Base-by-base conservation (phyloP, 164 flowering plant genomes). In the Stephania japonica region DNA sequence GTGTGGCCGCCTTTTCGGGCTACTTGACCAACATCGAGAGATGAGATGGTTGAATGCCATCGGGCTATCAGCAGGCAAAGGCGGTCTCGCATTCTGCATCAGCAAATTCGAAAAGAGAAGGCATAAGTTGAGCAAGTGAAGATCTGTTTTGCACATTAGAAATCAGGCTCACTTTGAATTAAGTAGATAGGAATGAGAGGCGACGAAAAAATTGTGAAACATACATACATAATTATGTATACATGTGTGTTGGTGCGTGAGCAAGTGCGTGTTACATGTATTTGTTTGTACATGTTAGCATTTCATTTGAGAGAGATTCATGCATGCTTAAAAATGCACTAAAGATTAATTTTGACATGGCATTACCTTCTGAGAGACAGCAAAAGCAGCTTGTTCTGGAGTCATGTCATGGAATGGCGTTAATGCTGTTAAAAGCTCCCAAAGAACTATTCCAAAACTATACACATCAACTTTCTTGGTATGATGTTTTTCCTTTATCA, bases 361-460 rank as follows among this genome's bases (percentile, higher is more conserved):
- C 43, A 41, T 47, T 87, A 95, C 99, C 99, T 93, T 93, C 75
- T 91, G 90, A 75, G 85, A 88, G 71, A 95, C 99, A 25, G 99
- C 99, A 86, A 89, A 95, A 64, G 99, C 99, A 73, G 98, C 99
- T 72, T 95, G 99, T 74, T 91, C 98, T 16, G 99, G 94, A 67
- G 97, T 93, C 99, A 95, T 89, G 81, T 91, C 87, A 66, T 88
- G 93, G 77, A 90, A 93, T 59, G 99, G 99, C 23, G 85, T 90
- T 82, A 89, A 78, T 56, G 94, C 96, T 44, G 99, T 93, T 70
- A 93, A 77, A 74, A 95, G 86, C 82, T 95, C 99, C 99, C 99
- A 95, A 71, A 93, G 76, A 75, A 95, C 97, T 32, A 95, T 93
- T 42, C 93, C 98, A 72, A 90, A 95, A 80, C 99, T 93, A 80